Evolutionary conservation across 371 early-diverging fungal genomes (phyloP), one percentile per base, ranked within the genome.

Genomic region (Paraphysoderma sedebokerense): DNA sequence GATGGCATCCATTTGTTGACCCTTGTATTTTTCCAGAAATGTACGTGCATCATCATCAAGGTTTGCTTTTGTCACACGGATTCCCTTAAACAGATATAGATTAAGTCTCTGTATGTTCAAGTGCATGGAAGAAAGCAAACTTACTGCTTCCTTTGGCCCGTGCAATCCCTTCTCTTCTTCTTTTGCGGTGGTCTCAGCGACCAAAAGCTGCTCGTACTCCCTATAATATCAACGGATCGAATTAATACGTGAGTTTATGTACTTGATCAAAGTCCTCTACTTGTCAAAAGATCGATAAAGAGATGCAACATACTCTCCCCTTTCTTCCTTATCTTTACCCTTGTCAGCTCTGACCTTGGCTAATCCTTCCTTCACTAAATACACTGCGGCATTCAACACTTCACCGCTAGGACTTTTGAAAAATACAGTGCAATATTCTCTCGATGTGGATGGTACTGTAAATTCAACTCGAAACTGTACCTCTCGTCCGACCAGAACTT

Each of bases 401-500:
- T n/a, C n/a, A n/a, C n/a, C n/a, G n/a, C n/a, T n/a, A n/a, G n/a
- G n/a, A 58, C 13, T 15, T 29, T 13, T 68, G 44, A 70, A 51
- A 55, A 56, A 72, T 49, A 72, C 64, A 34, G 59, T 61, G 28
- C 84, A 83, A 50, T 77, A 84, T 52, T 87, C 86, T 44, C 86
- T 78, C 19, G 73, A 74, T 41, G 68, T 63, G 27, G 49, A 58
- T 17, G 75, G 65, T 0, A 68, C 67, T 15, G 74, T 78, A 61
- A 88, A 85, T 45, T 87, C 83, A 42, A 87, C 75, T 19, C 74
- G 69, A 69, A 87, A 88, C 47, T 66, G 59, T 35, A 93, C 87
- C 47, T 87, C 82, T 57, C 88, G 90, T 20, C 93, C 93, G 24
- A 90, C 85, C 3, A 88, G 53, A 12, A 85, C 63, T 48, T 77